Base-by-base conservation (phyloP, 2,329 filamentous ascomycete species). In the Stagonosporopsis chrysanthemi region DNA sequence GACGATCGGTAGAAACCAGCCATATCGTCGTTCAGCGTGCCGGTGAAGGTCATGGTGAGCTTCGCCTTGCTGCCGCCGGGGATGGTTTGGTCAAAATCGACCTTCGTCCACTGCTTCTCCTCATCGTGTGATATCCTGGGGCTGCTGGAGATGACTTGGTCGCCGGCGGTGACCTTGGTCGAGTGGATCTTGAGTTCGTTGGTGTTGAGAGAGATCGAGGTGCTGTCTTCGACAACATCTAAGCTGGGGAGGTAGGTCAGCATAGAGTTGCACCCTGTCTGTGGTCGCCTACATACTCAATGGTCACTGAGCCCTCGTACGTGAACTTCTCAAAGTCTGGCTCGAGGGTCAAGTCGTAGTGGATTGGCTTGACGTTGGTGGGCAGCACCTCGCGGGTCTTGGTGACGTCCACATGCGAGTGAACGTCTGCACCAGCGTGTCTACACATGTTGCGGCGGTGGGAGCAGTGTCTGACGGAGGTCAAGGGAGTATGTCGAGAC, bases 1-100 rank as follows among this genome's bases (percentile, higher is more conserved):
- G 92, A 96, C 1, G 92, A 97, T 56, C 94, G 88, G 80, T 98
- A 98, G 84, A 98, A 98, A 44, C 94, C 94, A 45, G 93, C 93
- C 92, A 98, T 96, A 79, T 95, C 94, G 76, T 96, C 91, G 77
- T 96, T 97, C 70, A 97, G 81, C 40, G 83, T 84, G 38, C 92
- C 92, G 9, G 86, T 88, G 78, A 96, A 97, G 66, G 85, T 88
- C 69, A 92, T 86, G 71, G 88, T 88, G 60, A 96, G 79, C 78
- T 88, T 88, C 19, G 90, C 91, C 81, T 92, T 93, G 70, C 85
- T 84, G 23, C 90, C 92, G 61, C 90, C 89, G 22, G 86, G 77
- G 60, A 98, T 82, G 43, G 82, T 83, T 74, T 92, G 84, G 64
- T 88, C 84, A 72, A 98, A 92, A 65, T 86, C 86, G 75, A 97